Percentiles rank a stretch among this genome's conserved stretches.
phyloP scores from a whole-genome alignment of 176 grass and related monocot genomes.

The Rhynchospora pubera region DNA sequence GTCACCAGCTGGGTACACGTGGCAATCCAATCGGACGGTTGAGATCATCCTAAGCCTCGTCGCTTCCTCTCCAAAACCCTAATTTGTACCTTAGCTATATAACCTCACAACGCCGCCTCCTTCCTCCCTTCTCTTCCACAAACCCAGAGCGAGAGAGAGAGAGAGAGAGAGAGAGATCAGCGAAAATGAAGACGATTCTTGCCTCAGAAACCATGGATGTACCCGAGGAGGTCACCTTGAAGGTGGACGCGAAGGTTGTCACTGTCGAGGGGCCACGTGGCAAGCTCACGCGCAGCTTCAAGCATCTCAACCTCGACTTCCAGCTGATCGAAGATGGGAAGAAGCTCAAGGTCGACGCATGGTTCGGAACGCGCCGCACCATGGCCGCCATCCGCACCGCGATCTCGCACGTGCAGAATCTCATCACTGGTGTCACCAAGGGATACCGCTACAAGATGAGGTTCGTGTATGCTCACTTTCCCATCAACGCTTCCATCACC shows the following conservation, averaged over 20 bases:
- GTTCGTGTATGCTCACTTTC: slow-evolving; percentile 78
- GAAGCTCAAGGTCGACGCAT: slow-evolving; percentile 73
- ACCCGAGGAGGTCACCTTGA: slow-evolving; percentile 55
- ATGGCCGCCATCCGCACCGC: slow-evolving; percentile 84
- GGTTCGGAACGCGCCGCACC: slow-evolving; percentile 65
- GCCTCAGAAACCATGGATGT: slow-evolving; percentile 69
- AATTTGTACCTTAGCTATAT: background rate
- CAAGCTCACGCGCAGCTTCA: slow-evolving; percentile 63
- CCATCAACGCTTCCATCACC: slow-evolving; percentile 72
- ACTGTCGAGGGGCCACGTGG: slow-evolving; percentile 54
- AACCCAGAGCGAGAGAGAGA: background rate
- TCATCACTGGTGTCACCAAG: slow-evolving; percentile 77
- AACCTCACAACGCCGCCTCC: background rate
- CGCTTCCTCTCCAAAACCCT: background rate
- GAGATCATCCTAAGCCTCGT: background rate
- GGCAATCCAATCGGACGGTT: slow-evolving; percentile 2
- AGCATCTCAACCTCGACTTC: slow-evolving; percentile 86
- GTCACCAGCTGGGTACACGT: background rate
- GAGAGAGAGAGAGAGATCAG: background rate
- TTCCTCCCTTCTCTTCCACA: background rate
- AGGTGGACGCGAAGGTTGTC: slow-evolving; percentile 63
- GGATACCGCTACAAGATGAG: slow-evolving; percentile 76
- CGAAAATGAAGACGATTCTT: slow-evolving; percentile 73
- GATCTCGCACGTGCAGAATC: slow-evolving; percentile 81
- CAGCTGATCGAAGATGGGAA: slow-evolving; percentile 39